phyloP scores from a whole-genome alignment of 495 filamentous ascomycete genomes.

The Parachaetomium inaequale region DNA sequence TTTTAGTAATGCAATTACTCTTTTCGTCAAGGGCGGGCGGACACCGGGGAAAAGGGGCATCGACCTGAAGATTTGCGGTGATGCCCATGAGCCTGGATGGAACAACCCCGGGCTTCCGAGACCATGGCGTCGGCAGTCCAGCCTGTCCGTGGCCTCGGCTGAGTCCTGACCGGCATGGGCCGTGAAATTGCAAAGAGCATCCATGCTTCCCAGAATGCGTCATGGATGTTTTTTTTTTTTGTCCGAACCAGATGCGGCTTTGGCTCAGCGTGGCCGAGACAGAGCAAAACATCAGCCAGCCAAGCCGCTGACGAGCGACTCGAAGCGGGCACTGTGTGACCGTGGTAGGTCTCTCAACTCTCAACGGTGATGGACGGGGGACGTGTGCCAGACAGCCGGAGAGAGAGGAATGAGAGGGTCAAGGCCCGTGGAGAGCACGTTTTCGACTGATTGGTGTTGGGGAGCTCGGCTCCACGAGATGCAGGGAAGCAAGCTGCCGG shows the following conservation, averaged over 20 bases:
- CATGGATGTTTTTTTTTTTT: neutral
- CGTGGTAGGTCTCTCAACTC: neutral
- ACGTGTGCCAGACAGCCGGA: neutral
- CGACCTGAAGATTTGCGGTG: neutral
- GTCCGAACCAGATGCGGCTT: neutral
- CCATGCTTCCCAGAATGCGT: neutral
- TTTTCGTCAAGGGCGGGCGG: neutral
- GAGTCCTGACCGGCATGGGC: neutral
- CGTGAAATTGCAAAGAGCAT: neutral
- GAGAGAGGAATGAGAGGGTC: neutral
- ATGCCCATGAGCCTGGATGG: neutral
- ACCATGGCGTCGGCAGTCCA: neutral
- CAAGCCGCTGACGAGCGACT: neutral
- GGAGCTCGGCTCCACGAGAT: slow-evolving; percentile 18
- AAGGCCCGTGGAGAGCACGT: slow-evolving; percentile 33
- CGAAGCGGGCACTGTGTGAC: neutral
- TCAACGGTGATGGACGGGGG: neutral
- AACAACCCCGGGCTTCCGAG: neutral
- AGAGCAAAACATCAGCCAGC: neutral
- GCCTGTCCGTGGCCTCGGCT: neutral
- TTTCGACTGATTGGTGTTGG: slow-evolving; percentile 35
- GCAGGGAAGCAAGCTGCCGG: slow-evolving; percentile 15
- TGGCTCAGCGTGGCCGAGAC: neutral
- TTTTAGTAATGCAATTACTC: neutral
- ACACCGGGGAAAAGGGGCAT: neutral